Evolutionary conservation across 805 yeast species (phyloP).

Genomic region (Candida anglica): DNA sequence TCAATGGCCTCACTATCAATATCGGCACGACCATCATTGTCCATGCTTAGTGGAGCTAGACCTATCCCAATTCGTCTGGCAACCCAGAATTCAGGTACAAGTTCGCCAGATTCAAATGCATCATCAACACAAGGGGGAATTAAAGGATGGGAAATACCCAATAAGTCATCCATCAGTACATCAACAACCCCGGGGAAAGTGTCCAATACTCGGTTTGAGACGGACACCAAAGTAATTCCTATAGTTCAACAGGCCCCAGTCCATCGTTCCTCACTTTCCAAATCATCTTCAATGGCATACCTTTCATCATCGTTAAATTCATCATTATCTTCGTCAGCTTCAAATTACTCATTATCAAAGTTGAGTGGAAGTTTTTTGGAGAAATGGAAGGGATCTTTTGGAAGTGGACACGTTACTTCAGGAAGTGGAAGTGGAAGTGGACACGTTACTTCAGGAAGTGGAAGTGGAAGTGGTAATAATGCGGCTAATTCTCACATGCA

Average conservation of each 20-base stretch:
- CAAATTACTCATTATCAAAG: constrained; percentile 36
- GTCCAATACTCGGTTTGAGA: constrained; percentile 11
- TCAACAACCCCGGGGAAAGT: too few relatives aligned
- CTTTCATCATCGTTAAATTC: constrained; percentile 39
- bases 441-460: constrained; percentile 1
- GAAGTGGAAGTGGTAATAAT: constrained; percentile 1
- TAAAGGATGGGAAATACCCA: constrained; percentile 48
- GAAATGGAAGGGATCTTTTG: constrained; percentile 38
- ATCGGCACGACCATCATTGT: too few relatives aligned
- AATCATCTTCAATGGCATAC: constrained; percentile 35
- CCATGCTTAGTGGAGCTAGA: background rate
- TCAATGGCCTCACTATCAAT: too few relatives aligned
- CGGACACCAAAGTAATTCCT: constrained; percentile 16
- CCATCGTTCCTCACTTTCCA: constrained; percentile 31
- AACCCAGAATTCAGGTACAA: background rate
- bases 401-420: constrained; percentile 12
- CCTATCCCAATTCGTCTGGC: constrained; percentile 4
- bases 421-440: constrained; percentile 15
- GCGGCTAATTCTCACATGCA: background rate
- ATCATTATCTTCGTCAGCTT: constrained; percentile 31
- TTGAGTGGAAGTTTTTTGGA: constrained; percentile 42
- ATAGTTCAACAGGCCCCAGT: constrained; percentile 13
- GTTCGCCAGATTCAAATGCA: constrained; percentile 17
- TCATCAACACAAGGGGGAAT: too few relatives aligned
- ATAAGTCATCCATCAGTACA: constrained; percentile 27